Conservation (phyloP, 768 basidiomycete genomes). For the Mycena crocata region DNA sequence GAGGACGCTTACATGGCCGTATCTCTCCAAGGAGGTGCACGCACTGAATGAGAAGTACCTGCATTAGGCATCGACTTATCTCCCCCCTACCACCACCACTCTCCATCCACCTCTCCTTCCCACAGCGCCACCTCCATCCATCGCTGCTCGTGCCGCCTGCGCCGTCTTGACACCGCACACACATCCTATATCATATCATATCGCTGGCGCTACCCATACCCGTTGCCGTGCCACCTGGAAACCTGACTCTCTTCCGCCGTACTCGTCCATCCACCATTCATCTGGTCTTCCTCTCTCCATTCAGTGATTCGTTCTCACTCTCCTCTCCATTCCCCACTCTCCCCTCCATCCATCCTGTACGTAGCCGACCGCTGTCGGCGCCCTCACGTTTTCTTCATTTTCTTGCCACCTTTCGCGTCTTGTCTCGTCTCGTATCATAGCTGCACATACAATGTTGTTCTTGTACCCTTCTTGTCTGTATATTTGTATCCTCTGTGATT, state of each 20-base stretch:
- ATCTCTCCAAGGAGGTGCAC: constrained; percentile 86
- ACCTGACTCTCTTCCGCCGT: neutral
- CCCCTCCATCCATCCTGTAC: neutral
- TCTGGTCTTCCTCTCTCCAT: too few relatives aligned
- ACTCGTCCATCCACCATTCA: too few relatives aligned
- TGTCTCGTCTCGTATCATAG: constrained; percentile 6
- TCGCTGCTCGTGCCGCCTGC: neutral
- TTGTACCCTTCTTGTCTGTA: constrained; percentile 3
- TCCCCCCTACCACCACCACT: neutral
- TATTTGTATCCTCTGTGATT: neutral
- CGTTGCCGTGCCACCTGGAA: neutral
- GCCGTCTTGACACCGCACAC: too few relatives aligned
- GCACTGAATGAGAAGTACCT: constrained; percentile 87
- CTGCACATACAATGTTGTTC: constrained; percentile 21
- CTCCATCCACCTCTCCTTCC: neutral
- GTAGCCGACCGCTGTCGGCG: neutral
- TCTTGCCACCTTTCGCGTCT: neutral
- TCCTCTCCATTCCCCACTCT: neutral
- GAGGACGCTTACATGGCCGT: constrained; percentile 85
- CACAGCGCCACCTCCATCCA: neutral
- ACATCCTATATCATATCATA: too few relatives aligned
- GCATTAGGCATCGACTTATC: constrained; percentile 38
- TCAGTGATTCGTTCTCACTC: too few relatives aligned
- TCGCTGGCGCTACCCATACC: constrained; percentile 1
- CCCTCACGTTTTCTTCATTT: neutral